These are phyloP conservation scores for Thozetella sp. DNA, from an alignment of 495 filamentous ascomycete species.

Conservation along the genomic window DNA sequence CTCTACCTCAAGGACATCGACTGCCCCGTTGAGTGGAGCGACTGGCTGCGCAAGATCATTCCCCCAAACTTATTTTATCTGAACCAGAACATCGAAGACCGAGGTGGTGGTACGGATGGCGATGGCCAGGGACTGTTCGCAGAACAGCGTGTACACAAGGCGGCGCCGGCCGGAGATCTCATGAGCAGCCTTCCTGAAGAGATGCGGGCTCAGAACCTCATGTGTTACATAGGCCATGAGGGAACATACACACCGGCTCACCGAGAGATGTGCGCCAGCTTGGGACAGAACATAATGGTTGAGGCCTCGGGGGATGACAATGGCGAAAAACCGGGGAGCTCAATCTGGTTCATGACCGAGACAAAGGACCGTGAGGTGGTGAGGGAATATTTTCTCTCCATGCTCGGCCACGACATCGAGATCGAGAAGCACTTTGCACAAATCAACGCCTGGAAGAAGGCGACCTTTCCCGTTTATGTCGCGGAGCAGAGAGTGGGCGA, in stretches of 20 bases:
- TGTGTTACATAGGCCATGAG: constrained; percentile 98
- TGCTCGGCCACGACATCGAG: constrained; percentile 92
- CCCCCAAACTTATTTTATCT: constrained; percentile 82
- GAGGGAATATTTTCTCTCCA: constrained; percentile 88
- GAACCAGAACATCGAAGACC: constrained; percentile 65
- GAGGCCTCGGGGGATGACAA: constrained; percentile 77
- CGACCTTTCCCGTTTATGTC: constrained; percentile 88
- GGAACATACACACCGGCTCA: constrained; percentile 96
- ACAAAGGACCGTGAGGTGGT: constrained; percentile 84
- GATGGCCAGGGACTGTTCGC: constrained; percentile 43
- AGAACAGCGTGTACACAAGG: constrained; percentile 36
- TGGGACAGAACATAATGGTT: constrained; percentile 98
- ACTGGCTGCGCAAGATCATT: constrained; percentile 74
- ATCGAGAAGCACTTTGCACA: constrained; percentile 96
- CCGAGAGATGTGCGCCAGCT: constrained; percentile 94
- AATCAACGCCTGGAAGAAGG: constrained; percentile 88
- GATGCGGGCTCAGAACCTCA: constrained; percentile 92
- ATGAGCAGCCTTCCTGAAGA: constrained; percentile 88
- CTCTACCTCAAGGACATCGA: constrained; percentile 97
- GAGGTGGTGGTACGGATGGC: constrained; percentile 45
- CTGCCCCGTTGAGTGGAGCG: constrained; percentile 81
- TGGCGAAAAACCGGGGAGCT: constrained; percentile 77
- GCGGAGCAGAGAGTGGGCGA: constrained; percentile 93
- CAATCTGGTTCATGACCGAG: constrained; percentile 98
- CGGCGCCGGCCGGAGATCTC: constrained; percentile 71